A percentile compares a stretch with the other conserved stretches of the same genome.
These are phyloP conservation scores for Yamadazyma oceani DNA, from an alignment of 1,139 yeast species.

Conservation along the genomic window DNA sequence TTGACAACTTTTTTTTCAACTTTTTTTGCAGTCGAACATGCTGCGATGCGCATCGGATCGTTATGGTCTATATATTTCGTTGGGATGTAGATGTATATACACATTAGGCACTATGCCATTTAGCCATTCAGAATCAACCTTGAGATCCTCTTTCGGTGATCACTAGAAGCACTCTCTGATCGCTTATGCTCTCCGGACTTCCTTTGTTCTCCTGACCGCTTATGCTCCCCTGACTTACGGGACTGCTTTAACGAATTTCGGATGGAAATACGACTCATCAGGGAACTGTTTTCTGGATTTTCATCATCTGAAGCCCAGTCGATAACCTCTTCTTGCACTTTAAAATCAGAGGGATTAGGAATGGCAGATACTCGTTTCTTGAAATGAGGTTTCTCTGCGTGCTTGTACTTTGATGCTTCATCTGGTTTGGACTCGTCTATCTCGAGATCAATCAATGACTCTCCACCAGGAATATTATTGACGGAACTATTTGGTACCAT, in stretches of 20 bases:
- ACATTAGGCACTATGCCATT: no score
- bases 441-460: conserved; percentile 32
- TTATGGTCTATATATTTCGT: conserved; percentile 1
- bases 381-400: conserved; percentile 24
- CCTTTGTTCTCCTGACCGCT: no score
- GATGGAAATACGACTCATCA: conserved; percentile 44
- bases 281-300: conserved; percentile 37
- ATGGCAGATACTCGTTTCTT: conserved; percentile 34
- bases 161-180: conserved; percentile 30
- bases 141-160: conserved; percentile 17
- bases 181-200: conserved; percentile 33
- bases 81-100: conserved; percentile 1
- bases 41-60: conserved; percentile 11
- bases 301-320: conserved; percentile 53
- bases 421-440: not conserved
- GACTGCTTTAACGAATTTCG: conserved; percentile 41
- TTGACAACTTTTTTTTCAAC: not conserved
- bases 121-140: conserved; percentile 9
- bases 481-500: conserved; percentile 15
- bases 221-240: conserved; percentile 32
- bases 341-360: conserved; percentile 34
- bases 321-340: conserved; percentile 45
- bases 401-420: not conserved
- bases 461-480: conserved; percentile 14
- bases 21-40: conserved; percentile 1